Conservation (phyloP, 768 basidiomycete species). For the Macrolepiota dolichaula region DNA sequence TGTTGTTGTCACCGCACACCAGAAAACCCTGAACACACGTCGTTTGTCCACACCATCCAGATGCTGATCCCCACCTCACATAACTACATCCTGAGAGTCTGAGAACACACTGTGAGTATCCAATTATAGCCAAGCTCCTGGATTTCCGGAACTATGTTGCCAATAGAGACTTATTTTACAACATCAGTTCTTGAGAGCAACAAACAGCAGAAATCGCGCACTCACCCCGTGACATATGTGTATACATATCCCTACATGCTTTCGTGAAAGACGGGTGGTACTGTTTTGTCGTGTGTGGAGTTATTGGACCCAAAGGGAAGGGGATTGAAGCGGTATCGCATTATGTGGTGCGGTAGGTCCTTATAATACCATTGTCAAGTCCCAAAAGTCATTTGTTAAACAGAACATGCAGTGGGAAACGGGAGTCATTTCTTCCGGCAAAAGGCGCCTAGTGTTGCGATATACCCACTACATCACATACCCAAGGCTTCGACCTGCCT, state of each 20-base stretch:
- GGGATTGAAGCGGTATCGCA: not conserved
- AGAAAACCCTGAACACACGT: not conserved
- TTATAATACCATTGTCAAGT: not conserved
- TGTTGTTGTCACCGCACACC: not conserved
- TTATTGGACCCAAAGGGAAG: not conserved
- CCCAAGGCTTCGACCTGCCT: not conserved
- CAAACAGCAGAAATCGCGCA: slow-evolving; percentile 9
- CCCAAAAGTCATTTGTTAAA: not conserved
- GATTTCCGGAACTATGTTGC: not conserved
- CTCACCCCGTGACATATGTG: not conserved
- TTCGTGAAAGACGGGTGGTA: not conserved
- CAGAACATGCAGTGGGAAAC: not conserved
- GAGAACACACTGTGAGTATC: not conserved
- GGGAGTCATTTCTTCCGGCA: not conserved
- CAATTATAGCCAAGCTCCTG: not conserved
- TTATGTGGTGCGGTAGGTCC: slow-evolving; percentile 1
- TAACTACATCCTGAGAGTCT: not conserved
- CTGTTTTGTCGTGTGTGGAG: not conserved
- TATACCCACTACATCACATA: not conserved
- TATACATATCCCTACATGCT: not conserved
- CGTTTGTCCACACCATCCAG: not conserved
- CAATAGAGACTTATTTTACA: not conserved
- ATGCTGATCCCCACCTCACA: not conserved
- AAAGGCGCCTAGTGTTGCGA: not conserved
- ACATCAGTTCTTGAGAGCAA: not conserved